Evolutionary conservation across 1,284 basidiomycete genomes (phyloP).

Genomic region (Cystobasidium slooffiae): DNA sequence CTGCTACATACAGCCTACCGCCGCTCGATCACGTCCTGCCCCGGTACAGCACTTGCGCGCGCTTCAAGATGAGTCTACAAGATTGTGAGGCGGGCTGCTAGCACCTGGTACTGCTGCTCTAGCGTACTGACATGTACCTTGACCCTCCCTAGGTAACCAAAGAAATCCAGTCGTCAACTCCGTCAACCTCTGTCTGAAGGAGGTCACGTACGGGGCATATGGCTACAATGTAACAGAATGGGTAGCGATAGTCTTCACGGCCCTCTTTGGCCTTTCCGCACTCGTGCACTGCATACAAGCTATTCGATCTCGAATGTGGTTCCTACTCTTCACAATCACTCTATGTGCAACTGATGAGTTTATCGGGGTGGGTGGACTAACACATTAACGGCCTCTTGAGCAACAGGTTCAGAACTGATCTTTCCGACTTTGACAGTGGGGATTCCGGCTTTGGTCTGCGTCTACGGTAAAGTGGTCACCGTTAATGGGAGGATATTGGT

Average conservation of each 20-base stretch:
- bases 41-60: no score
- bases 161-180: slow-evolving; percentile 19
- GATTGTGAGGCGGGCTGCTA: no score
- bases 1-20: no score
- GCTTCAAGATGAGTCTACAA: no score
- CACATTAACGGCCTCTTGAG: neutral
- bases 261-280: slow-evolving; percentile 59
- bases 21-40: no score
- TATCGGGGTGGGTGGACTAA: slow-evolving; percentile 52
- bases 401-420: neutral
- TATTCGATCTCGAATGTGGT: slow-evolving; percentile 61
- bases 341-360: slow-evolving; percentile 64
- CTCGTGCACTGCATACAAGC: slow-evolving; percentile 62
- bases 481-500: slow-evolving; percentile 10
- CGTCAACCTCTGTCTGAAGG: slow-evolving; percentile 11
- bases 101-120: no score
- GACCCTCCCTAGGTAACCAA: neutral
- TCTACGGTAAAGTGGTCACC: slow-evolving; percentile 5
- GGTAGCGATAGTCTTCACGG: slow-evolving; percentile 58
- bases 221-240: slow-evolving; percentile 51
- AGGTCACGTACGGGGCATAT: slow-evolving; percentile 15
- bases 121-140: no score
- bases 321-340: slow-evolving; percentile 63
- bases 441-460: slow-evolving; percentile 44
- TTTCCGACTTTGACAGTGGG: slow-evolving; percentile 37